Evolutionary conservation across 306 rosid species (phyloP).

Genomic region (Astragalus membranaceus): DNA sequence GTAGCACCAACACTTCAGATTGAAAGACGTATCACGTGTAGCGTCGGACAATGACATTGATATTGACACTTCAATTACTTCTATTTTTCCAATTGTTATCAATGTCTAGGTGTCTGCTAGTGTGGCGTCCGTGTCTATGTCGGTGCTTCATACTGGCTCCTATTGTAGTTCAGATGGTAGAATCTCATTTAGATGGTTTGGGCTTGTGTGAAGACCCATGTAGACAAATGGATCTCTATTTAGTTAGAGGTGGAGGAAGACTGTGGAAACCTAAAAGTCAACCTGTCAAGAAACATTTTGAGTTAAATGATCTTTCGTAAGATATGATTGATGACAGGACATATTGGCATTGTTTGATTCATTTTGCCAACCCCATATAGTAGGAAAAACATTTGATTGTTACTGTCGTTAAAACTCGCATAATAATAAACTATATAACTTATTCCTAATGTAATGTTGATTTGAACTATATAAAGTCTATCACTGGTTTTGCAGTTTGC

Average conservation of each 20-base stretch:
- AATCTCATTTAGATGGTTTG: no score
- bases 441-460: background rate
- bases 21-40: no score
- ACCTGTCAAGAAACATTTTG: no score
- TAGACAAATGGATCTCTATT: background rate
- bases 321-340: background rate
- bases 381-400: background rate
- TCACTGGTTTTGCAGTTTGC: background rate
- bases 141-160: no score
- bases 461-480: constrained; percentile 1
- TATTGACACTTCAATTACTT: no score
- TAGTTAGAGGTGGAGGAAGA: background rate
- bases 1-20: no score
- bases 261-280: background rate
- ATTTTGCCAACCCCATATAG: background rate
- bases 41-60: no score
- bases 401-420: background rate
- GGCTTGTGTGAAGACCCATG: background rate
- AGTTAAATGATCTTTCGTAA: background rate
- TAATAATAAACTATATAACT: background rate
- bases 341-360: background rate
- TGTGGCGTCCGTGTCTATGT: no score
- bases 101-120: no score
- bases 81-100: no score
- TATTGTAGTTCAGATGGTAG: no score